Evolutionary conservation across 2,329 filamentous ascomycete species (phyloP), one percentile per base, ranked within the genome.

Genomic region (Didymella pomorum): DNA sequence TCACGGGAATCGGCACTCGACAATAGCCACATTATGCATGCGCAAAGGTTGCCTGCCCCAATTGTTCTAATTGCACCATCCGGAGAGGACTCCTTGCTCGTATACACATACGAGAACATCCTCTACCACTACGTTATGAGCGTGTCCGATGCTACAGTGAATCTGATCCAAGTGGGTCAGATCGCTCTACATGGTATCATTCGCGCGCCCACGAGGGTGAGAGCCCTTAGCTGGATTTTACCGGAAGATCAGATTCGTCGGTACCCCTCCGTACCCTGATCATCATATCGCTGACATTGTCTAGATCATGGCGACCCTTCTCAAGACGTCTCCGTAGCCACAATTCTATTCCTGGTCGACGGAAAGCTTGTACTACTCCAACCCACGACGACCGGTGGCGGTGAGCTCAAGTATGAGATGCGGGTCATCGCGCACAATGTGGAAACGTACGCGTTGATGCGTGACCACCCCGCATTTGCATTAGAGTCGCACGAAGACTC

Each of bases 131-230:
- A 93, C 75, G 88, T 99, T 60, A 94, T 99, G 63, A 85, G 83
- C 62, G 88, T 91, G 0, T 85, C 87, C 0, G 83, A 87, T 21
- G 83, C 85, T n/a, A 88, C 88, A 21, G 85, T 96, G 31, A 89
- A 88, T 42, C 84, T 98, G 28, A 86, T 96, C 7, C 93, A 96
- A 73, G 93, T 98, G n/a, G 95, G 96, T 10, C 95, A 98, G 75
- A 99, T 99, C 70, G 94, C 92, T 12, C 95, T 99, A 68, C 91
- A 99, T 75, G 95, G 95, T 44, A 97, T 99, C 62, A 93, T 99
- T 42, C 84, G 95, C 68, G 96, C 95, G 33, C 95, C 95, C 11
- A 92, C 93, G 21, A 86, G 95, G 72, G 95, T 99, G 5, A 88
- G 95, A 66, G 92, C 93, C 10, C 87, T 99, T 39, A 97, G 93